Evolutionary conservation across 768 basidiomycete genomes (phyloP).

Genomic region (Chalciporus sphaerocephalus): DNA sequence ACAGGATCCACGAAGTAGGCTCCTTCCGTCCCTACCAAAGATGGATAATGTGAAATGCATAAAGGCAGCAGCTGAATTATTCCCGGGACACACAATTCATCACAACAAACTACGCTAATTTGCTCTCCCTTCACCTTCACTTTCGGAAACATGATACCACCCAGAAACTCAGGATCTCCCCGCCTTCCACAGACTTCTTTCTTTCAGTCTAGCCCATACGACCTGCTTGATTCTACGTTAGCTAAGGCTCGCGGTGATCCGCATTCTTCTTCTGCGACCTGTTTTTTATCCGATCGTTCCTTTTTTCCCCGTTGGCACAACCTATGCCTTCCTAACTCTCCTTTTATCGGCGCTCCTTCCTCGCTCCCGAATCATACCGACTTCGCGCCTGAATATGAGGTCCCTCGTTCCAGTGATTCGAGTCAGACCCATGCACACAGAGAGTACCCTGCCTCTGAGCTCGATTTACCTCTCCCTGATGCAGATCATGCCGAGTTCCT

Average conservation of each 20-base stretch:
- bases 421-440: neutral
- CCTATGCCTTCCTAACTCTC: neutral
- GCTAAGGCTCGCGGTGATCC: neutral
- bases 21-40: too few species aligned
- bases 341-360: neutral
- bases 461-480: too few species aligned
- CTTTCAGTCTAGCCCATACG: neutral
- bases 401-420: neutral
- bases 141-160: neutral
- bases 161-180: neutral
- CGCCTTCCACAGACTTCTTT: neutral
- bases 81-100: too few species aligned
- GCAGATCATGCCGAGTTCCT: neutral
- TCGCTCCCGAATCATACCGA: neutral
- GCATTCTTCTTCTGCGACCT: neutral
- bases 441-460: neutral
- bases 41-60: too few species aligned
- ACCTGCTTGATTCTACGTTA: neutral
- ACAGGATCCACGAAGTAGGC: too few species aligned
- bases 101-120: too few species aligned
- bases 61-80: too few species aligned
- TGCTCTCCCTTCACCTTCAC: neutral
- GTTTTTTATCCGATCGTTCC: neutral
- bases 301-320: neutral
- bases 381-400: neutral